These are phyloP conservation scores for Metschnikowia cerradonensis DNA, from an alignment of 805 yeast genomes.

Conservation along the genomic window DNA sequence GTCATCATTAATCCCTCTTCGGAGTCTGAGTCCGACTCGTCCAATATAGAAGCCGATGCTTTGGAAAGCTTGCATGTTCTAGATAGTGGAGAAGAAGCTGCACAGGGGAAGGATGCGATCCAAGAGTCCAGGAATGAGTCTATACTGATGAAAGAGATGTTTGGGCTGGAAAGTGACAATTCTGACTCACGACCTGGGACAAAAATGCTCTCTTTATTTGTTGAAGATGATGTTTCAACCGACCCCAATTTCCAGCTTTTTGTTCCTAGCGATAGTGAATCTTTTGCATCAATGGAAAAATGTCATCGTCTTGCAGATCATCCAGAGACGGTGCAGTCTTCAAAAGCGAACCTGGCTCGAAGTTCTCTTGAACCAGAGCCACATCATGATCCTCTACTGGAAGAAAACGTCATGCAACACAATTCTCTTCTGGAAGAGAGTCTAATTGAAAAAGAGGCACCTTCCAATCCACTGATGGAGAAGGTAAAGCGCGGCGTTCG, in stretches of 20 bases:
- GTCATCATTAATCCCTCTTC: constrained; percentile 18
- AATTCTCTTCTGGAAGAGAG: too few relatives aligned
- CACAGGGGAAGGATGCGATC: not conserved
- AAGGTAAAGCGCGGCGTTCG: not conserved
- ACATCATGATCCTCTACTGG: too few relatives aligned
- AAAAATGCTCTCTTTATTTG: not conserved
- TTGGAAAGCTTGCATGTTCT: not conserved
- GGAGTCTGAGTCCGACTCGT: constrained; percentile 12
- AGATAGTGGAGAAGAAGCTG: not conserved
- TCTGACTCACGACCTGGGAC: too few relatives aligned
- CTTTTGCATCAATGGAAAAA: not conserved
- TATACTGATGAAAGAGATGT: not conserved
- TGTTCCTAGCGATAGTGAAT: not conserved
- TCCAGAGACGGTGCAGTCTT: too few relatives aligned
- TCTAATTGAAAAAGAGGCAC: not conserved
- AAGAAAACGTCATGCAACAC: too few relatives aligned
- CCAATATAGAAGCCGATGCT: not conserved
- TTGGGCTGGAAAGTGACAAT: not conserved
- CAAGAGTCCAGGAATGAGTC: not conserved
- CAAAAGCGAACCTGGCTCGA: not conserved
- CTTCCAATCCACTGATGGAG: not conserved
- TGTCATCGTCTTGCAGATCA: not conserved
- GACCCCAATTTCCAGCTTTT: not conserved
- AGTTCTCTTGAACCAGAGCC: too few relatives aligned
- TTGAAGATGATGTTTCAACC: not conserved